phyloP scores from a whole-genome alignment of 2,329 filamentous ascomycete species.

The Aspergillus bombycis region DNA sequence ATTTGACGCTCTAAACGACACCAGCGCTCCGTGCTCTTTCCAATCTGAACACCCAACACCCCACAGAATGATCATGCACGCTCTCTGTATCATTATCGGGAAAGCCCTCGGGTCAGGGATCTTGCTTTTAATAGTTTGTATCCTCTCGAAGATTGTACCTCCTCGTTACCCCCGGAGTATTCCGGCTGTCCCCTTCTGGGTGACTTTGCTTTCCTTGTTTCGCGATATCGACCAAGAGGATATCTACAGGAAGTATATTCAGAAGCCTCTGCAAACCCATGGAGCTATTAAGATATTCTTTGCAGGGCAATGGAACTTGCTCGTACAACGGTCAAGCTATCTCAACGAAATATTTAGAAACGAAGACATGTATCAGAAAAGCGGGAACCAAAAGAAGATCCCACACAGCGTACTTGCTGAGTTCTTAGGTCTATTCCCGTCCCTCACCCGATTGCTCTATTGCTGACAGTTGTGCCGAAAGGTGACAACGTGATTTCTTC shows the following conservation, averaged over 20 bases:
- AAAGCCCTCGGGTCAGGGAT: background rate
- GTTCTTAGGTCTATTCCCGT: slow-evolving; percentile 37
- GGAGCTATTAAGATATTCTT: slow-evolving; percentile 50
- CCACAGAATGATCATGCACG: background rate
- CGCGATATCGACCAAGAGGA: slow-evolving; percentile 49
- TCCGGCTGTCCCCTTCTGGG: slow-evolving; percentile 46
- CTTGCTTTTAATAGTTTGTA: background rate
- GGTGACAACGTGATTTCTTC: slow-evolving; percentile 34
- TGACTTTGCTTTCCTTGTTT: slow-evolving; percentile 47
- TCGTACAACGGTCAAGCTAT: background rate
- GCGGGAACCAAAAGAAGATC: slow-evolving; percentile 29
- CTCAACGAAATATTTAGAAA: slow-evolving; percentile 42
- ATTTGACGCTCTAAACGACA: background rate
- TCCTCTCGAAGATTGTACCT: background rate
- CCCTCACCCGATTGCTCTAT: background rate
- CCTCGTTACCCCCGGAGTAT: background rate
- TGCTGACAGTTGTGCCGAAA: background rate
- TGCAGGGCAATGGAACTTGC: background rate
- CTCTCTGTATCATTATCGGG: background rate
- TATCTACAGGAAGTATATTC: slow-evolving; percentile 45
- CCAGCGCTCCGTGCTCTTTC: background rate
- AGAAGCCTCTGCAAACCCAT: slow-evolving; percentile 22
- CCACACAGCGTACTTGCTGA: slow-evolving; percentile 38
- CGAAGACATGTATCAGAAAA: slow-evolving; percentile 30
- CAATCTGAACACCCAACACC: background rate